A percentile compares a stretch with the other conserved stretches of the same genome.
Conservation (phyloP, 2,329 filamentous ascomycete genomes). For the Sclerotinia trifoliorum region DNA sequence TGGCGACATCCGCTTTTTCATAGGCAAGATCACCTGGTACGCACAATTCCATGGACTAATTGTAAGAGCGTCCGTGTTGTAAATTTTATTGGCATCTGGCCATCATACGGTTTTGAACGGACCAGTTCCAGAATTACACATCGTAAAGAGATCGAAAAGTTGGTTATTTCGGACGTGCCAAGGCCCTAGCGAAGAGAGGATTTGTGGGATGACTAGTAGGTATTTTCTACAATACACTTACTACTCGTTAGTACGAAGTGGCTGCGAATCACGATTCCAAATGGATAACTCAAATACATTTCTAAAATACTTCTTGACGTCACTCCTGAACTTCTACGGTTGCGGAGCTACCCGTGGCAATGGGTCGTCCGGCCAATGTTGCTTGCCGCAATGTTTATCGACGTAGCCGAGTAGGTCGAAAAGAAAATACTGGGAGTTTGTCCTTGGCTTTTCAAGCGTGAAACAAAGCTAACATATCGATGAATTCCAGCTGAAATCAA, state of each 20-base stretch:
- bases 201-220: too few relatives aligned
- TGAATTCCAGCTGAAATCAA: slow-evolving; percentile 1
- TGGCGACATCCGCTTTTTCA: background rate
- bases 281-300: background rate
- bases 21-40: background rate
- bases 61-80: background rate
- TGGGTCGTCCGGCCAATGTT: background rate
- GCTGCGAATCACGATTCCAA: too few relatives aligned
- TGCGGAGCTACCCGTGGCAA: background rate
- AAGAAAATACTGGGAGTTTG: too few relatives aligned
- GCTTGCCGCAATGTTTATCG: background rate
- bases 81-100: background rate
- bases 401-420: background rate
- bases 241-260: background rate
- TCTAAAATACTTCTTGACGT: background rate
- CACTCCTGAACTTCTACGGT: background rate
- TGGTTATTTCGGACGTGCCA: background rate
- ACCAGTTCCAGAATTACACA: background rate
- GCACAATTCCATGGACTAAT: background rate
- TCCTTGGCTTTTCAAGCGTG: background rate
- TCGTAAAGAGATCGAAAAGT: background rate
- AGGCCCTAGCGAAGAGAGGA: background rate
- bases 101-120: background rate
- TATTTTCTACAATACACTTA: background rate
- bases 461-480: background rate